Evolutionary conservation across 345 rosid genomes (phyloP).

Genomic region (Mercurialis annua): DNA sequence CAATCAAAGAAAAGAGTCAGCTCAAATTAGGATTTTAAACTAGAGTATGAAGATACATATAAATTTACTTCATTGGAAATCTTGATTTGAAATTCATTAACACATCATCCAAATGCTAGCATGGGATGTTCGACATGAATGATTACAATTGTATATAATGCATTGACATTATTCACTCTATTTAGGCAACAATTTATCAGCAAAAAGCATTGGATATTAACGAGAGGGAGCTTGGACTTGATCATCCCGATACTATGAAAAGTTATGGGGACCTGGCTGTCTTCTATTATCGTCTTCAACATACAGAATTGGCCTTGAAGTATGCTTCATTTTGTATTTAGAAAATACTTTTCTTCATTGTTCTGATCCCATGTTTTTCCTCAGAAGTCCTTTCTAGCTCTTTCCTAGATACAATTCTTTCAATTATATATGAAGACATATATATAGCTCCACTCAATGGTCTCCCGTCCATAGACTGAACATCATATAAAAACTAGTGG

Average conservation of each 20-base stretch:
- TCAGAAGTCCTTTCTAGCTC: background rate
- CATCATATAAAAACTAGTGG: background rate
- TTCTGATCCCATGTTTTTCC: constrained; percentile 2
- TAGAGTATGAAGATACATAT: background rate
- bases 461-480: background rate
- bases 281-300: constrained; percentile 36
- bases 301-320: constrained; percentile 37
- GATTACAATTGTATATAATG: background rate
- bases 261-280: constrained; percentile 39
- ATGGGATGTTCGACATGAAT: background rate
- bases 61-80: background rate
- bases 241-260: constrained; percentile 40
- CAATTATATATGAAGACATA: background rate
- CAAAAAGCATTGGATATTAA: constrained; percentile 37
- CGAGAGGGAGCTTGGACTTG: constrained; percentile 39
- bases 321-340: constrained; percentile 24
- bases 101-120: background rate
- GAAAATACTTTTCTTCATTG: background rate
- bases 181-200: constrained; percentile 42
- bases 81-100: background rate
- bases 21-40: background rate
- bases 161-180: constrained; percentile 25
- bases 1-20: background rate
- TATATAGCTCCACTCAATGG: background rate
- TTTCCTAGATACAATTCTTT: constrained; percentile 1